Evolutionary conservation across 2,329 filamentous ascomycete genomes (phyloP).

Genomic region (Xylaria sp.): DNA sequence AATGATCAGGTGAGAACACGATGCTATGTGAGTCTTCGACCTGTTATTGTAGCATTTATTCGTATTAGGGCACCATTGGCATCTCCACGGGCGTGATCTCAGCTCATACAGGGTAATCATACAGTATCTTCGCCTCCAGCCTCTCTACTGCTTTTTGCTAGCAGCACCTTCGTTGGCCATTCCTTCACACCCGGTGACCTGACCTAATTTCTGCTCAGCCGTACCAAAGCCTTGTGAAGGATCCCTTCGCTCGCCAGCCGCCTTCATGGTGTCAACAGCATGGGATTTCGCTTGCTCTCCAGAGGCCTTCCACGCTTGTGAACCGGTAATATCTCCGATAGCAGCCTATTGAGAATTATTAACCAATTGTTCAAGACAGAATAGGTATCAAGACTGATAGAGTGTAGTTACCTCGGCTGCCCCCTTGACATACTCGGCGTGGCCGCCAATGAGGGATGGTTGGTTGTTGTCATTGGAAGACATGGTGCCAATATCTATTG

Average conservation of each 20-base stretch:
- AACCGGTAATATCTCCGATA: conserved; percentile 71
- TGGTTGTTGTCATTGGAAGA: conserved; percentile 51
- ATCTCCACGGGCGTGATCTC: background rate
- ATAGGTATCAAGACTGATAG: background rate
- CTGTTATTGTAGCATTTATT: too few relatives aligned
- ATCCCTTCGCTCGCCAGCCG: conserved; percentile 67
- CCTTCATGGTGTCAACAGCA: conserved; percentile 71
- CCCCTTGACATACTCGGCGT: conserved; percentile 76
- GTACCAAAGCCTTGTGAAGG: conserved; percentile 68
- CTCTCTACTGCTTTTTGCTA: conserved; percentile 53
- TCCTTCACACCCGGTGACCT: conserved; percentile 73
- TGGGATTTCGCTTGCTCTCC: conserved; percentile 73
- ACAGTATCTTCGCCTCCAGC: conserved; percentile 1
- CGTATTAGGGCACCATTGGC: background rate
- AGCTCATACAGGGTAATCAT: conserved; percentile 14
- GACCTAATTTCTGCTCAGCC: conserved; percentile 72
- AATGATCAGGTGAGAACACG: too few relatives aligned
- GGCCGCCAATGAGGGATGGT: conserved; percentile 70
- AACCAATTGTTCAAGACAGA: background rate
- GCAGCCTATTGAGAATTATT: conserved; percentile 57
- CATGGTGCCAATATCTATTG: conserved; percentile 41
- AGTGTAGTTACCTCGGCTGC: conserved; percentile 67
- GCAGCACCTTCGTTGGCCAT: conserved; percentile 72
- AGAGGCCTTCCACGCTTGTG: conserved; percentile 70
- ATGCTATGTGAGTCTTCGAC: background rate